Conservation (phyloP, 495 filamentous ascomycete genomes). For the Symbiotaphrina buchneri region DNA sequence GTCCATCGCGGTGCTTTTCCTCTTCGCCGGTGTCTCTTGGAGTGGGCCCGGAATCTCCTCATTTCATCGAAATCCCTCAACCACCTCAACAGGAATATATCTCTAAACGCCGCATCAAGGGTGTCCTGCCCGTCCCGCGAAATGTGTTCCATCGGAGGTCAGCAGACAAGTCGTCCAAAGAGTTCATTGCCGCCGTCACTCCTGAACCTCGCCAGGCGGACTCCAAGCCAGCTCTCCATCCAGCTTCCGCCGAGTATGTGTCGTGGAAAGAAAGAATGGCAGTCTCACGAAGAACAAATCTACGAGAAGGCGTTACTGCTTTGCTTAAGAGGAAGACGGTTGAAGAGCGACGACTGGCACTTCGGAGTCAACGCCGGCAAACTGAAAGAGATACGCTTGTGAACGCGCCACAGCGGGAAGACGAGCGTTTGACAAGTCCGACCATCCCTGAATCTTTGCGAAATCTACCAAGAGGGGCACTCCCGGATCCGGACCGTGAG, state of each 20-base stretch:
- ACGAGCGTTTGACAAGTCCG: conserved; percentile 35
- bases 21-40: conserved; percentile 12
- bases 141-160: conserved; percentile 31
- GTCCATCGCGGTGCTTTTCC: conserved; percentile 16
- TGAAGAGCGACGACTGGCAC: conserved; percentile 15
- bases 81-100: conserved; percentile 20
- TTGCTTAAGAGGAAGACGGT: conserved; percentile 30
- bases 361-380: conserved; percentile 15
- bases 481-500: conserved; percentile 8
- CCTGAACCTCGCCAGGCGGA: conserved; percentile 9
- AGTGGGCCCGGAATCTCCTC: conserved; percentile 44
- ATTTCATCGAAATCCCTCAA: conserved; percentile 50
- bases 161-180: conserved; percentile 25
- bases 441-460: conserved; percentile 21
- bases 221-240: background rate
- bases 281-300: conserved; percentile 30
- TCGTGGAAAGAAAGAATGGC: conserved; percentile 42
- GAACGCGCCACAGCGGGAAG: conserved; percentile 26
- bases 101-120: conserved; percentile 31
- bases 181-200: conserved; percentile 25
- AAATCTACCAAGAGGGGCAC: conserved; percentile 11
- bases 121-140: conserved; percentile 46
- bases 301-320: conserved; percentile 36
- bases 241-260: conserved; percentile 19
- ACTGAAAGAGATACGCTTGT: conserved; percentile 21